phyloP scores from a whole-genome alignment of 2,329 filamentous ascomycete species.

The Aspergillus sp. region DNA sequence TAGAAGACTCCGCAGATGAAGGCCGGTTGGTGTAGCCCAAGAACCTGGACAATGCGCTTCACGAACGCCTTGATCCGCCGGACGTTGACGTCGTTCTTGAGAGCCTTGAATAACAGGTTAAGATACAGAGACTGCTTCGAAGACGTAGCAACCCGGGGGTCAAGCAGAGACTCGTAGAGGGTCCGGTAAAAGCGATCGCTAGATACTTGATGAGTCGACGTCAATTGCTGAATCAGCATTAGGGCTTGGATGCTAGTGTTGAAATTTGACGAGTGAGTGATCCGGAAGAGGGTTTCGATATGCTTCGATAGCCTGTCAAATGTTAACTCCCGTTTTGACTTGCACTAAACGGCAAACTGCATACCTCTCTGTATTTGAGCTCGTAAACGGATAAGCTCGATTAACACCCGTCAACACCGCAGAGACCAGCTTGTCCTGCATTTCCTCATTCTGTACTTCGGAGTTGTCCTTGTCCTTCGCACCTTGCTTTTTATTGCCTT shows the following conservation, averaged over 20 bases:
- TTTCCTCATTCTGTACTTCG: slow-evolving; percentile 60
- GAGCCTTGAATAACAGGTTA: slow-evolving; percentile 81
- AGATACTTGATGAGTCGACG: slow-evolving; percentile 73
- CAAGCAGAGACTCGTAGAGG: slow-evolving; percentile 89
- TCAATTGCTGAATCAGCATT: slow-evolving; percentile 90
- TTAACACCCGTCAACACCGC: slow-evolving; percentile 93
- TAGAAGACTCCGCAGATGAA: slow-evolving; percentile 95
- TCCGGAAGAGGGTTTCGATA: slow-evolving; percentile 89
- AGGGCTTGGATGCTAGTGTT: slow-evolving; percentile 97
- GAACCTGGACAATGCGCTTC: slow-evolving; percentile 85
- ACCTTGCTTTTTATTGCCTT: slow-evolving; percentile 38
- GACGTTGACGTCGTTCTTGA: slow-evolving; percentile 87
- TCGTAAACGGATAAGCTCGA: slow-evolving; percentile 89
- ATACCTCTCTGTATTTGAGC: slow-evolving; percentile 72
- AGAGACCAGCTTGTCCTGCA: slow-evolving; percentile 87
- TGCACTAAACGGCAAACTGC: slow-evolving; percentile 23
- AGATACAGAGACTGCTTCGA: slow-evolving; percentile 96
- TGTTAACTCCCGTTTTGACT: slow-evolving; percentile 18
- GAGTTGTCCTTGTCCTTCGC: slow-evolving; percentile 47
- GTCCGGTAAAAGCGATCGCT: slow-evolving; percentile 93
- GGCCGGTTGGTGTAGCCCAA: slow-evolving; percentile 84
- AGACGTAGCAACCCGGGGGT: slow-evolving; percentile 81
- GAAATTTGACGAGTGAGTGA: slow-evolving; percentile 97
- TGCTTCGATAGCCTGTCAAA: slow-evolving; percentile 71
- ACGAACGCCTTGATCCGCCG: slow-evolving; percentile 94